Base-by-base conservation (phyloP, 2,329 filamentous ascomycete species). In the Septoria petroselini region DNA sequence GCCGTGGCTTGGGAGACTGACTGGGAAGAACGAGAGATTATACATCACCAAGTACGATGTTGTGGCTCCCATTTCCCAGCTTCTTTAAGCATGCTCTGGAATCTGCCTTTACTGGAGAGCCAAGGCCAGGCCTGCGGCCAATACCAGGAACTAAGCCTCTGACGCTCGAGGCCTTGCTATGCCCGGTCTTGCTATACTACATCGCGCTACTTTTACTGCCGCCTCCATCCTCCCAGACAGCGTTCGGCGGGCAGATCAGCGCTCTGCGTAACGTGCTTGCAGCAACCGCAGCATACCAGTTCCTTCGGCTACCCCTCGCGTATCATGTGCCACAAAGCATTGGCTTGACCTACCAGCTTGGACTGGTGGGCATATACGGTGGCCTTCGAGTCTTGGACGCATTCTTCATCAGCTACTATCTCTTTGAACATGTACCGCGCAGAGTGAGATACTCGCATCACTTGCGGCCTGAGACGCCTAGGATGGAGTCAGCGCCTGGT, bases 241-340 rank as follows among this genome's bases (percentile, higher is more conserved):
- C 71, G 11, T 62, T 68, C 11, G 63, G 61, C 0, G 34, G 58
- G 2, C 52, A 61, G 4, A 51, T 69, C 19, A 63, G 62, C 29
- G 19, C 63, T 7, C 54, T 72, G n/a, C 65, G 70, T 2, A 72
- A 69, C 40, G 42, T 57, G 1, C 65, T 73, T 27, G 72, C 72
- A 1, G 46, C 69, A 3, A 41, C 62, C 9, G 67, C 71, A 2
- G 68, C 66, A 0, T 53, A 68, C 15, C 63, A 73, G 7, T 73
- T 73, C 60, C 67, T 73, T 41, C 65, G 71, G 4, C 55, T 74
- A 11, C 71, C 71, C 11, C 62, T 73, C 3, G 63, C 62, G 3
- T 73, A 73, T 40, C 66, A 73, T 57, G 68, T 73, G 3, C 70
- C 71, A 4, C 71, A 71, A 51, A 71, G 68, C 48, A 70, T 73